Percentiles rank a stretch among this genome's conserved stretches.
These are phyloP conservation scores for Metarhizium rileyi DNA, from an alignment of 2,329 filamentous ascomycete species.

Conservation along the genomic window DNA sequence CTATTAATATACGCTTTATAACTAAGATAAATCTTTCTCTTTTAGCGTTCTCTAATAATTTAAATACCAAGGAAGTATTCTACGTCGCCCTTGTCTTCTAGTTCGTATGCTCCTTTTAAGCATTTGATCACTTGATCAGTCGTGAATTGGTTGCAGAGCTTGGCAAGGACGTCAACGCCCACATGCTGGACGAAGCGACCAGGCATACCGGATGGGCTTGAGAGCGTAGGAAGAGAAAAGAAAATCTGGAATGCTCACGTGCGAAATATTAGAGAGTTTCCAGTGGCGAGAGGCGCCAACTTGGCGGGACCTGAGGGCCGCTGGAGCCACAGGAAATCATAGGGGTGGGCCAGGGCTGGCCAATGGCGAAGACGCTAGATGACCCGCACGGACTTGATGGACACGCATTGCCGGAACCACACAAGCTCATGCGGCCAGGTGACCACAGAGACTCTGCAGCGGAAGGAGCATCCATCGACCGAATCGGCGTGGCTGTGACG, in stretches of 20 bases:
- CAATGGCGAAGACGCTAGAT: neutral
- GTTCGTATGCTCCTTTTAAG: too few relatives aligned
- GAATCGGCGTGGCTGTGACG: neutral
- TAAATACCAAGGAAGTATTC: too few relatives aligned
- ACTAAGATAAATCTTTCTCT: too few relatives aligned
- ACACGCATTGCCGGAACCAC: neutral
- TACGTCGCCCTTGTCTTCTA: too few relatives aligned
- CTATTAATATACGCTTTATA: too few relatives aligned
- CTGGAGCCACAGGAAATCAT: neutral
- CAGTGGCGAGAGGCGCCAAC: slow-evolving; percentile 7
- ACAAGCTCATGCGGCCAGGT: slow-evolving; percentile 1
- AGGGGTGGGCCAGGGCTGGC: neutral
- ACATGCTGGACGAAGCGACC: neutral
- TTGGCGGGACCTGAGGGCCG: slow-evolving; percentile 7
- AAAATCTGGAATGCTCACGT: slow-evolving; percentile 10
- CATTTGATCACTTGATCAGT: too few relatives aligned
- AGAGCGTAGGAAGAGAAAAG: neutral
- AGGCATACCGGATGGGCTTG: neutral
- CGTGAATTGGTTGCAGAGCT: too few relatives aligned
- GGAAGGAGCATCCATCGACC: neutral
- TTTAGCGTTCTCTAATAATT: too few relatives aligned
- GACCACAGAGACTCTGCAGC: slow-evolving; percentile 3
- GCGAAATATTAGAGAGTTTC: slow-evolving; percentile 2
- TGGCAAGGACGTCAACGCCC: neutral
- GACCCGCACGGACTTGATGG: neutral